Percentiles rank a stretch among this genome's conserved stretches.
phyloP scores from a whole-genome alignment of 306 rosid species.

The Betula pendula region DNA sequence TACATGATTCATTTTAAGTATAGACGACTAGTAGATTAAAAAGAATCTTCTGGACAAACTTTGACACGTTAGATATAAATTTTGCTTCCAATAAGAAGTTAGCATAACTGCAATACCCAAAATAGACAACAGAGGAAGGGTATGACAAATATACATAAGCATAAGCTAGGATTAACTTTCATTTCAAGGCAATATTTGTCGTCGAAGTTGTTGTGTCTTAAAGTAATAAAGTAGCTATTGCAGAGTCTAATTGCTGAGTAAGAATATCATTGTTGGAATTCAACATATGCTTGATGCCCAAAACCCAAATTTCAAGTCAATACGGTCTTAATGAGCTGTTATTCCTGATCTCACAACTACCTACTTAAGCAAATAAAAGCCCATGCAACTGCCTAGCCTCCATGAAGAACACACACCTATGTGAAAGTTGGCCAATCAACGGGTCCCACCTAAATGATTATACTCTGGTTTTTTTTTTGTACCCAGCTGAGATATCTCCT shows the following conservation, averaged over 20 bases:
- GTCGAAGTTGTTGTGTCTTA: background rate
- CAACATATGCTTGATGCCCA: background rate
- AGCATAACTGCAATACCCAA: background rate
- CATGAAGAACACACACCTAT: background rate
- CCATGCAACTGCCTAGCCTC: background rate
- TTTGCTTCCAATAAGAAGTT: background rate
- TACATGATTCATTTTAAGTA: background rate
- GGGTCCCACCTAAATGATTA: background rate
- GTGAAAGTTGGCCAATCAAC: background rate
- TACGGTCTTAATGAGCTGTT: background rate
- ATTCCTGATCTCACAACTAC: conserved; percentile 1
- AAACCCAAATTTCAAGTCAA: background rate
- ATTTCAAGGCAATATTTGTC: background rate
- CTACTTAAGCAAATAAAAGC: background rate
- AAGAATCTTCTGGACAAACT: background rate
- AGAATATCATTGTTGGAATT: background rate
- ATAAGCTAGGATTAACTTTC: background rate
- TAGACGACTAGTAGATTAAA: background rate
- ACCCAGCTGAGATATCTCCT: background rate
- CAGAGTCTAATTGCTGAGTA: background rate
- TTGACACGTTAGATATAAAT: background rate
- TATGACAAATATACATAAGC: background rate
- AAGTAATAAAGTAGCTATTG: background rate
- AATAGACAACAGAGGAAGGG: background rate
- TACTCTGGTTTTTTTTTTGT: background rate